Conservation (phyloP, 2,329 filamentous ascomycete species). For the Neofusicoccum laricinum region DNA sequence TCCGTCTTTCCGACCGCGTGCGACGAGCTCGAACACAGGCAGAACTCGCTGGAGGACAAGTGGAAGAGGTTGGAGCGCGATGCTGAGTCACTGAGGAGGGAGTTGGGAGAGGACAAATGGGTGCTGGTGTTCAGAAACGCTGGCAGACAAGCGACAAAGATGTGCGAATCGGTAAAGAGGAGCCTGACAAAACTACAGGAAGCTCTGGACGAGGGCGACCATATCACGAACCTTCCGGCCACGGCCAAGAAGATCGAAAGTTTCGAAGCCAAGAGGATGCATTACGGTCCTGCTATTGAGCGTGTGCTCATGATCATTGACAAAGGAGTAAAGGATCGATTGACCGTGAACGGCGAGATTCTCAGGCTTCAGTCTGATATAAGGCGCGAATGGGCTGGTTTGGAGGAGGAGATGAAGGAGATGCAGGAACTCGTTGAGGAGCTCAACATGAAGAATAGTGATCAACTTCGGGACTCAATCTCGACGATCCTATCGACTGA, state of each 20-base stretch:
- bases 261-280: constrained; percentile 91
- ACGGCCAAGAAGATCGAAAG: constrained; percentile 83
- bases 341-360: constrained; percentile 96
- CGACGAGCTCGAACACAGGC: constrained; percentile 77
- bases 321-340: constrained; percentile 89
- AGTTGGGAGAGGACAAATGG: constrained; percentile 94
- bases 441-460: constrained; percentile 57
- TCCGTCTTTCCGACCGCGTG: constrained; percentile 84
- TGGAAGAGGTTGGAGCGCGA: constrained; percentile 89
- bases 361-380: constrained; percentile 82
- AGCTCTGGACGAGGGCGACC: constrained; percentile 62
- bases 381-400: constrained; percentile 72
- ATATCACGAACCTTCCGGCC: constrained; percentile 54
- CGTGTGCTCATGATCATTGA: constrained; percentile 90
- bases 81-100: constrained; percentile 82
- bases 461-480: constrained; percentile 85
- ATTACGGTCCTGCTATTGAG: constrained; percentile 92
- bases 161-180: constrained; percentile 92
- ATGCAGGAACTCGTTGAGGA: constrained; percentile 76
- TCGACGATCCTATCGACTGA: constrained; percentile 89
- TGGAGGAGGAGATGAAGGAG: constrained; percentile 74
- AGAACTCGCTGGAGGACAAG: constrained; percentile 71
- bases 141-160: constrained; percentile 86
- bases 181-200: constrained; percentile 81
- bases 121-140: constrained; percentile 92